These are phyloP conservation scores for Phytophthora pinifolia DNA, from an alignment of 352 stramenopile species.

Conservation along the genomic window DNA sequence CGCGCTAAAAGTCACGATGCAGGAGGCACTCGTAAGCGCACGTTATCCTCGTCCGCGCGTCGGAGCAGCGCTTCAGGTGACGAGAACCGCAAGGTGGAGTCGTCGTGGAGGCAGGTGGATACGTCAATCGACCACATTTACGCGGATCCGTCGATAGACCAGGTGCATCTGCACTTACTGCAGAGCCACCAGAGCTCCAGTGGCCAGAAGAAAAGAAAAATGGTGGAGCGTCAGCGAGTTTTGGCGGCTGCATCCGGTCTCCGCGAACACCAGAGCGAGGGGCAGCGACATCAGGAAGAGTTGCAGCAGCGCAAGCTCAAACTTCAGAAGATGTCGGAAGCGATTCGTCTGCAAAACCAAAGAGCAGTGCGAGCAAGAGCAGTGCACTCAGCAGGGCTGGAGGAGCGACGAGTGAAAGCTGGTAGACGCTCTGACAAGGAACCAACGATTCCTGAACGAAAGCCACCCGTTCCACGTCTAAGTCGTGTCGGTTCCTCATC, in stretches of 20 bases:
- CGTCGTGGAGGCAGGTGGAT: slow-evolving; percentile 41
- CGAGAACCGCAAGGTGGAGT: slow-evolving; percentile 1
- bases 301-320: slow-evolving; percentile 42
- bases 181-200: slow-evolving; percentile 26
- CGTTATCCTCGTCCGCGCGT: slow-evolving; percentile 1
- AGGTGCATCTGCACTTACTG: slow-evolving; percentile 46
- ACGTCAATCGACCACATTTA: slow-evolving; percentile 65
- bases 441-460: slow-evolving; percentile 33
- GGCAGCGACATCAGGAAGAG: slow-evolving; percentile 28
- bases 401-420: not conserved
- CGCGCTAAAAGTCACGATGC: not conserved
- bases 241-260: slow-evolving; percentile 43
- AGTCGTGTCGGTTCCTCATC: slow-evolving; percentile 18
- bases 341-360: slow-evolving; percentile 61
- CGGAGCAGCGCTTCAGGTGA: not conserved
- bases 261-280: slow-evolving; percentile 32
- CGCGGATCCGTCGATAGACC: slow-evolving; percentile 49
- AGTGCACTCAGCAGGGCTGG: not conserved
- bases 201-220: slow-evolving; percentile 40
- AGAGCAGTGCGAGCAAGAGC: slow-evolving; percentile 13
- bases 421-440: not conserved
- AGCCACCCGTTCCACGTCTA: slow-evolving; percentile 60
- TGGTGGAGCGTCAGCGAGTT: slow-evolving; percentile 43
- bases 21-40: slow-evolving; percentile 3
- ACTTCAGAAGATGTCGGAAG: slow-evolving; percentile 47